phyloP scores from a whole-genome alignment of 2,329 filamentous ascomycete genomes.

The Trematosphaeria pertusa region DNA sequence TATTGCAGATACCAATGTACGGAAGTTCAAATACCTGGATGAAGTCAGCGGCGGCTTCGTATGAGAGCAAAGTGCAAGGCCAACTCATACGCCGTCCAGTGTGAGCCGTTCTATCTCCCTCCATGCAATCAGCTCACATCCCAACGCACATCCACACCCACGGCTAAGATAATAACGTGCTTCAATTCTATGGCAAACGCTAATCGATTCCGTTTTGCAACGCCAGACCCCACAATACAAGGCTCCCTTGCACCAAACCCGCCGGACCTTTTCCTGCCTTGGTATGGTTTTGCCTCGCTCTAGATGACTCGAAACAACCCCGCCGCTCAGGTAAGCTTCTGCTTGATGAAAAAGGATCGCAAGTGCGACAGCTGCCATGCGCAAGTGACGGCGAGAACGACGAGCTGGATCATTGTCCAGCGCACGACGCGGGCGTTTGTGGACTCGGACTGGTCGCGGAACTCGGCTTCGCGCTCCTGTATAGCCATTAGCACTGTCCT shows the following conservation, averaged over 20 bases:
- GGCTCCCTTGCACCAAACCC: slow-evolving; percentile 13
- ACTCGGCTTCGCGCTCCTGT: slow-evolving; percentile 95
- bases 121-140: too few species aligned
- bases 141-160: too few species aligned
- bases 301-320: not conserved
- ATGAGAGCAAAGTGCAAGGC: too few species aligned
- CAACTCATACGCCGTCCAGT: too few species aligned
- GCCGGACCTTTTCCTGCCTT: slow-evolving; percentile 16
- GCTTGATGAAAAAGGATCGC: slow-evolving; percentile 98
- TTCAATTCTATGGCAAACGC: slow-evolving; percentile 19
- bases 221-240: slow-evolving; percentile 30
- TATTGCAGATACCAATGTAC: too few species aligned
- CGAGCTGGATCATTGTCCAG: slow-evolving; percentile 91
- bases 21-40: too few species aligned
- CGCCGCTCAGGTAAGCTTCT: slow-evolving; percentile 88
- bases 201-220: slow-evolving; percentile 23
- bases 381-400: slow-evolving; percentile 84
- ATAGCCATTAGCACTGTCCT: slow-evolving; percentile 19
- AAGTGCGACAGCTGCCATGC: slow-evolving; percentile 97
- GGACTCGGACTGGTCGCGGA: slow-evolving; percentile 94
- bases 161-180: slow-evolving; percentile 11
- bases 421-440: slow-evolving; percentile 91
- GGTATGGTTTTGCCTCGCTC: slow-evolving; percentile 13
- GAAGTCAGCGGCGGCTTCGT: too few species aligned
- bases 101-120: too few species aligned